Percentiles rank a stretch among this genome's conserved stretches.
Evolutionary conservation across 306 rosid species (phyloP).

Genomic region (Pyrus bretschneideri): DNA sequence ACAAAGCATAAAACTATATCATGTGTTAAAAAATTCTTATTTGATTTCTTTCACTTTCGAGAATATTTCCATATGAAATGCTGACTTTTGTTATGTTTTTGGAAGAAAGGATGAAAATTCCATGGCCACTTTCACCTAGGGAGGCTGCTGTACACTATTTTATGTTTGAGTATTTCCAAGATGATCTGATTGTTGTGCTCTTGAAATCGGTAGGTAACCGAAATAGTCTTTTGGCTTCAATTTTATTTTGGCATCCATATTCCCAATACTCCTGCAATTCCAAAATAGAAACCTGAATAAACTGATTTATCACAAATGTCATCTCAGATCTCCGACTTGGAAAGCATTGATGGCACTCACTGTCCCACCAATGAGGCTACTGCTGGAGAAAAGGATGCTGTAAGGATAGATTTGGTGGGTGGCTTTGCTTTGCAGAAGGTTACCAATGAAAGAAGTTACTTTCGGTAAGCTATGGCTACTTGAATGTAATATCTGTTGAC

Average conservation of each 20-base stretch:
- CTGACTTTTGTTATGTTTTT: conserved; percentile 47
- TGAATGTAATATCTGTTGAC: neutral
- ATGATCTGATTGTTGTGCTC: conserved; percentile 67
- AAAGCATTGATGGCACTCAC: conserved; percentile 26
- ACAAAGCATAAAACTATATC: neutral
- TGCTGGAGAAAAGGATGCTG: conserved; percentile 59
- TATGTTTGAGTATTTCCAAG: conserved; percentile 80
- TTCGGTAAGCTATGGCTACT: conserved; percentile 53
- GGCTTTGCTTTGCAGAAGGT: conserved; percentile 93
- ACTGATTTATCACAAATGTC: conserved; percentile 9
- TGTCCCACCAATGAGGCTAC: conserved; percentile 48
- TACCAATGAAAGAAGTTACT: conserved; percentile 73
- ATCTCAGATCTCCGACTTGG: conserved; percentile 54
- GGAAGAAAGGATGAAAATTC: conserved; percentile 89
- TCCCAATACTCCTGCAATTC: neutral
- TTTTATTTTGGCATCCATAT: neutral
- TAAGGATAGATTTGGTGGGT: conserved; percentile 84
- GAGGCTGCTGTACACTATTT: conserved; percentile 74
- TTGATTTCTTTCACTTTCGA: neutral
- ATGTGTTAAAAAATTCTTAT: neutral
- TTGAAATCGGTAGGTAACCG: conserved; percentile 60
- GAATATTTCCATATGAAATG: conserved; percentile 18
- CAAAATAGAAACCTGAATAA: conserved; percentile 13
- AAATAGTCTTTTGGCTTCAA: neutral
- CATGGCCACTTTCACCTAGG: conserved; percentile 93